A percentile compares a stretch with the other conserved stretches of the same genome.
Conservation (phyloP, 371 early-diverging fungal genomes). For the Mortierella sp. region DNA sequence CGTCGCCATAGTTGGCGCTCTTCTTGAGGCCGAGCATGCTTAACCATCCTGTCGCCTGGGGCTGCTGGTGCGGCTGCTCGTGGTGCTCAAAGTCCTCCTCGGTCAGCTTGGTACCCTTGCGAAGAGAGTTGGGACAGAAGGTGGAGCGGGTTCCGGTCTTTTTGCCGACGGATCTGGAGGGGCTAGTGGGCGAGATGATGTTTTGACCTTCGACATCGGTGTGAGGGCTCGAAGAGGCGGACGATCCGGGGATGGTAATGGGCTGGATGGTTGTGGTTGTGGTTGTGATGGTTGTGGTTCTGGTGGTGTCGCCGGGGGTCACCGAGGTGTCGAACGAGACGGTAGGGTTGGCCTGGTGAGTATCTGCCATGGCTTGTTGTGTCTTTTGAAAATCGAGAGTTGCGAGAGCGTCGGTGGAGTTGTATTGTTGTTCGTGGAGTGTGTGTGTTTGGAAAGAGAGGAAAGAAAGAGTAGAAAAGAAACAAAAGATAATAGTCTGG, state of each 20-base stretch:
- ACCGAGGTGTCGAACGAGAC: conserved; percentile 5
- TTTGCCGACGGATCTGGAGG: conserved; percentile 17
- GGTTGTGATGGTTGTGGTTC: background rate
- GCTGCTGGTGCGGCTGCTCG: conserved; percentile 15
- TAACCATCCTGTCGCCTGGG: conserved; percentile 37
- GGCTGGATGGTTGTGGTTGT: background rate
- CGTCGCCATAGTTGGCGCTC: conserved; percentile 33
- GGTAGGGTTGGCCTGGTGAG: conserved; percentile 18
- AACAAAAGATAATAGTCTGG: background rate
- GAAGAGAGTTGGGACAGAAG: conserved; percentile 42
- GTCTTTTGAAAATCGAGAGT: background rate
- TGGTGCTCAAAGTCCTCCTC: conserved; percentile 34
- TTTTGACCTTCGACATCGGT: background rate
- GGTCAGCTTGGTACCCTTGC: conserved; percentile 32
- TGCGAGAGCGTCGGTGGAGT: background rate
- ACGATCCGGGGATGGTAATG: conserved; percentile 6
- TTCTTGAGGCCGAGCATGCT: conserved; percentile 35
- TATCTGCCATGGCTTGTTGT: conserved; percentile 27
- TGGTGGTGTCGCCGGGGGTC: background rate
- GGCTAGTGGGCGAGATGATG: conserved; percentile 27
- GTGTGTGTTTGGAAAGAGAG: background rate
- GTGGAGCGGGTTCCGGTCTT: conserved; percentile 57
- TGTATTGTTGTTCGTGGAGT: background rate
- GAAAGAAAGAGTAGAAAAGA: background rate
- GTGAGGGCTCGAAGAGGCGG: too few species aligned